Conservation (phyloP, 495 filamentous ascomycete species). For the Neohortaea acidophila region DNA sequence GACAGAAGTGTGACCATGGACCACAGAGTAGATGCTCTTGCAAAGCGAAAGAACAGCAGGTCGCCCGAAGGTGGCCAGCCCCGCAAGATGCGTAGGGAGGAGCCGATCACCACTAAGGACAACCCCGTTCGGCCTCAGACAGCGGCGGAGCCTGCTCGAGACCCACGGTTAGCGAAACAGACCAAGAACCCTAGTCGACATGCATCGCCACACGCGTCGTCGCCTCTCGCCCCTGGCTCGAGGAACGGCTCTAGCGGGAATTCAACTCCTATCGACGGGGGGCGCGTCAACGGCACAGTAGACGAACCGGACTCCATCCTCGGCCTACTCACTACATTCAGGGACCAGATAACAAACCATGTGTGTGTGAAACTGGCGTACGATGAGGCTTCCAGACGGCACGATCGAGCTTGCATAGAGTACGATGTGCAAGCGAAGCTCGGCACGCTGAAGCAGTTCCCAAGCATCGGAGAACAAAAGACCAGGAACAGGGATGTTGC, state of each 20-base stretch:
- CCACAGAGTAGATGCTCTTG: too few species aligned
- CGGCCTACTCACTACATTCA: background rate
- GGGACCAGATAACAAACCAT: background rate
- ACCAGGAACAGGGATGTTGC: background rate
- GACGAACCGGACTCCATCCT: background rate
- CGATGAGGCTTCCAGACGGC: background rate
- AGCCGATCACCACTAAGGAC: too few species aligned
- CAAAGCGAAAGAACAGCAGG: conserved; percentile 1
- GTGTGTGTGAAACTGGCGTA: background rate
- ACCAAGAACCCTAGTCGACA: too few species aligned
- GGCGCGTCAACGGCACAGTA: too few species aligned
- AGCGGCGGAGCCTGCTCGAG: too few species aligned
- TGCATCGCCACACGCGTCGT: too few species aligned
- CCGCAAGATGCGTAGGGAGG: background rate
- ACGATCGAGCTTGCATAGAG: background rate
- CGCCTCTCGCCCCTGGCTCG: too few species aligned
- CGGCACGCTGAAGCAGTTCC: background rate
- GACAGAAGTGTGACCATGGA: too few species aligned
- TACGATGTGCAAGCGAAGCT: background rate
- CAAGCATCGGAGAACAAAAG: background rate
- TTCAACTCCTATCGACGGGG: too few species aligned
- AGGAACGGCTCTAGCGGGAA: too few species aligned
- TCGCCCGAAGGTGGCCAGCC: conserved; percentile 3
- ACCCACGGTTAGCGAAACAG: too few species aligned
- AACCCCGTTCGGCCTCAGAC: too few species aligned